A percentile compares a stretch with the other conserved stretches of the same genome.
Evolutionary conservation across 352 stramenopile genomes (phyloP).

Genomic region (Pythium vanterpoolii): DNA sequence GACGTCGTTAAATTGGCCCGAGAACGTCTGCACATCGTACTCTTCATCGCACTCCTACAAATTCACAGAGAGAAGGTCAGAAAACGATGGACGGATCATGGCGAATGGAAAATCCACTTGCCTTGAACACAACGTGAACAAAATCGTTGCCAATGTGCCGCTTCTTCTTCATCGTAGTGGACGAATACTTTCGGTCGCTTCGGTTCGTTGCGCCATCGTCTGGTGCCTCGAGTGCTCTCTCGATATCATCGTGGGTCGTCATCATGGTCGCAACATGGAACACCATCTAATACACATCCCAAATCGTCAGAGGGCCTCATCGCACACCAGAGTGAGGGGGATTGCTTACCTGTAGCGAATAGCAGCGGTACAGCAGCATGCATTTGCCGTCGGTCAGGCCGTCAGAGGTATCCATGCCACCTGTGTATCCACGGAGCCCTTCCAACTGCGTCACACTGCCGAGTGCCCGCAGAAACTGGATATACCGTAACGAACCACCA

Average conservation of each 20-base stretch:
- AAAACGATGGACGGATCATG: not conserved
- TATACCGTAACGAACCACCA: conserved; percentile 71
- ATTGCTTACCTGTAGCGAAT: conserved; percentile 51
- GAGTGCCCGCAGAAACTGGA: conserved; percentile 67
- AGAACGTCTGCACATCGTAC: conserved; percentile 73
- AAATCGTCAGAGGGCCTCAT: not conserved
- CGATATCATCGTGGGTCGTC: conserved; percentile 27
- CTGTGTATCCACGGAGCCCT: conserved; percentile 61
- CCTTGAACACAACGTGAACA: conserved; percentile 83
- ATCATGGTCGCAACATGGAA: conserved; percentile 89
- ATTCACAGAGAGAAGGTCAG: not conserved
- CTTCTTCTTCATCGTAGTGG: conserved; percentile 71
- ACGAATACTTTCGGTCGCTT: not conserved
- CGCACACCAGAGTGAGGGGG: not conserved
- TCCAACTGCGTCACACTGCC: conserved; percentile 68
- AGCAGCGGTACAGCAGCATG: conserved; percentile 65
- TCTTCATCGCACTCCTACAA: conserved; percentile 66
- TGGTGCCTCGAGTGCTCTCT: not conserved
- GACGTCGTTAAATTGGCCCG: conserved; percentile 85
- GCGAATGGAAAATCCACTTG: not conserved
- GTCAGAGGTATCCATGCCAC: conserved; percentile 62
- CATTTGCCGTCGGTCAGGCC: conserved; percentile 75
- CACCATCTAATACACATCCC: conserved; percentile 62
- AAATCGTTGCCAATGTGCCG: conserved; percentile 89
- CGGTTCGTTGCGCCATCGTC: not conserved